Evolutionary conservation across 208 protist species (phyloP).

Genomic region (Leptomonas pyrrhocoris): DNA sequence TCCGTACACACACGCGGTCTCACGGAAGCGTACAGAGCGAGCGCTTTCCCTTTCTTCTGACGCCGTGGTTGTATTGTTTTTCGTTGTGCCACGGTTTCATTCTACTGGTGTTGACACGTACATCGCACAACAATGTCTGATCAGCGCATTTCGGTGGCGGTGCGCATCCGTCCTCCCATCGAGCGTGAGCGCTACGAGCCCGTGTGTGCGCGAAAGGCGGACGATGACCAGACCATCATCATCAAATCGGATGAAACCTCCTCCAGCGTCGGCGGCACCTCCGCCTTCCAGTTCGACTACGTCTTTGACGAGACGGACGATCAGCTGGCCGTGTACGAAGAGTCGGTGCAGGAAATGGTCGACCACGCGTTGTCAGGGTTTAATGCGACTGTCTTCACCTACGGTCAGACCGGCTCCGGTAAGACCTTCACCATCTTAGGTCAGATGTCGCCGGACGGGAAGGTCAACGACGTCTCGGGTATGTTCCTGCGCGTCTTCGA

Average conservation of each 20-base stretch:
- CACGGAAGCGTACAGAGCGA: too few relatives aligned
- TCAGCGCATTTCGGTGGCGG: slow-evolving; percentile 76
- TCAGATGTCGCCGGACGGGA: slow-evolving; percentile 40
- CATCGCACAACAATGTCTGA: slow-evolving; percentile 47
- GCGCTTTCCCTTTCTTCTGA: too few relatives aligned
- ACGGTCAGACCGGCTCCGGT: slow-evolving; percentile 89
- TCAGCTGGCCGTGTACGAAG: slow-evolving; percentile 80
- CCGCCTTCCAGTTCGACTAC: slow-evolving; percentile 82
- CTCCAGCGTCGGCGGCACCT: slow-evolving; percentile 37
- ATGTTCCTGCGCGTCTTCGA: slow-evolving; percentile 87
- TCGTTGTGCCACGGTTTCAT: too few relatives aligned
- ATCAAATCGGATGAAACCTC: slow-evolving; percentile 65
- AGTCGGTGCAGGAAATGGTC: slow-evolving; percentile 83
- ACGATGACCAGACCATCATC: slow-evolving; percentile 78
- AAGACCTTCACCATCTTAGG: slow-evolving; percentile 94
- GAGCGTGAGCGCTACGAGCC: slow-evolving; percentile 74
- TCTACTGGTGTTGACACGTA: background rate
- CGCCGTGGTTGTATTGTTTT: too few relatives aligned
- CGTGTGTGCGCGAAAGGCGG: slow-evolving; percentile 66
- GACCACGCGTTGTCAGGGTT: slow-evolving; percentile 77
- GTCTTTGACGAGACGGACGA: slow-evolving; percentile 84
- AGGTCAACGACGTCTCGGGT: slow-evolving; percentile 59
- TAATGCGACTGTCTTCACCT: slow-evolving; percentile 89
- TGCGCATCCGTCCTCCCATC: slow-evolving; percentile 82
- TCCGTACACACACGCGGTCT: too few relatives aligned